Conservation (phyloP, 1,284 basidiomycete genomes). For the Moniliophthora roreri region DNA sequence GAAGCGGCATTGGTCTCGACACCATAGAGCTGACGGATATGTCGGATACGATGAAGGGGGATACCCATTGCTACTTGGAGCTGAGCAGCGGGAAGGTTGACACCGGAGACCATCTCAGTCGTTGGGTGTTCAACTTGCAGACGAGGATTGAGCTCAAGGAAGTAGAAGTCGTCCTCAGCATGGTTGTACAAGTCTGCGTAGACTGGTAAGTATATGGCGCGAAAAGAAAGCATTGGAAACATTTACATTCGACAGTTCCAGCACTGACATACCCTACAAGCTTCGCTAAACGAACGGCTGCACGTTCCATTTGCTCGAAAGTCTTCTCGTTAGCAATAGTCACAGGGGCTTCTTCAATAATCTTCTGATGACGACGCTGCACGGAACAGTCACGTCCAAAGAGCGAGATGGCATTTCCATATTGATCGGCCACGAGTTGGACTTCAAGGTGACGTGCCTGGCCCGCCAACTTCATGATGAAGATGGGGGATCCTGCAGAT, state of each 20-base stretch:
- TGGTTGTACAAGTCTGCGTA: conserved; percentile 89
- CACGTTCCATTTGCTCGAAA: conserved; percentile 98
- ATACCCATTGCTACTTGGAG: conserved; percentile 99
- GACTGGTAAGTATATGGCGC: conserved; percentile 6
- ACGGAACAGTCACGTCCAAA: conserved; percentile 99
- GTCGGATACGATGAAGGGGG: conserved; percentile 92
- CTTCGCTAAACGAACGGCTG: conserved; percentile 96
- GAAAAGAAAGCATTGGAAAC: conserved; percentile 3
- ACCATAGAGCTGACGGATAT: conserved; percentile 96
- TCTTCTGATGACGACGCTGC: conserved; percentile 99
- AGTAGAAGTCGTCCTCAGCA: conserved; percentile 92
- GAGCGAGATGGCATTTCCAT: conserved; percentile 98
- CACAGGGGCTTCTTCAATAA: conserved; percentile 99
- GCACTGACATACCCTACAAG: conserved; percentile 99
- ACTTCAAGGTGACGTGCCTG: conserved; percentile 98
- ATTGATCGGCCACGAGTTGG: conserved; percentile 98
- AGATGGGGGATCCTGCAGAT: conserved; percentile 89
- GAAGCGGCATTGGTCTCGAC: conserved; percentile 85
- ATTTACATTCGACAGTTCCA: conserved; percentile 95
- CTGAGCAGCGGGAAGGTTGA: conserved; percentile 97
- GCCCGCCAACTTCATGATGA: conserved; percentile 99
- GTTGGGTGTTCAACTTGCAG: conserved; percentile 99
- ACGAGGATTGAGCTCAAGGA: conserved; percentile 99
- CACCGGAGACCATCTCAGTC: conserved; percentile 99
- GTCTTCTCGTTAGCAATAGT: conserved; percentile 92